Conservation (phyloP, 192 early-diverging fungal genomes). For the Mortierella hygrophila region DNA sequence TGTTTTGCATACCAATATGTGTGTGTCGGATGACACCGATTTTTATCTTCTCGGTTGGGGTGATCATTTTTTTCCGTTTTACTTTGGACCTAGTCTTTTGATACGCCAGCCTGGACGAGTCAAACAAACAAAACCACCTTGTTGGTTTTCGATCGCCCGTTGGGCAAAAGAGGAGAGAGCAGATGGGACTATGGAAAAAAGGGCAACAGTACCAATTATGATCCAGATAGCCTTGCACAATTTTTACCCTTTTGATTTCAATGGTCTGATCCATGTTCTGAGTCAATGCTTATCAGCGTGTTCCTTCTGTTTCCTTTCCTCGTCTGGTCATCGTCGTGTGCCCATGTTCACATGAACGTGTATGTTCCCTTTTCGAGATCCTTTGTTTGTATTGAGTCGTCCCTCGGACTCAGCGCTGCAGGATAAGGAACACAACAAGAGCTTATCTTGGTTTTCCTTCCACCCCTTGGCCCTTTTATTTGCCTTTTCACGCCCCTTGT, state of each 20-base stretch:
- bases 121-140: background rate
- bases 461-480: background rate
- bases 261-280: background rate
- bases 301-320: background rate
- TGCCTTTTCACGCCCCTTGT: background rate
- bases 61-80: background rate
- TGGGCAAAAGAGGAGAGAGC: background rate
- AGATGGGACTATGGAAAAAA: background rate
- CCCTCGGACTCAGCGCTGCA: background rate
- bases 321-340: background rate
- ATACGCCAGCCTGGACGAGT: background rate
- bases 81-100: background rate
- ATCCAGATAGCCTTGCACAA: background rate
- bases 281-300: background rate
- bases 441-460: background rate
- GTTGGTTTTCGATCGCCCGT: background rate
- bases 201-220: background rate
- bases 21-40: no score
- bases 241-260: background rate
- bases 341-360: background rate
- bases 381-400: background rate
- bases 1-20: background rate
- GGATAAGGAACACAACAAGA: background rate
- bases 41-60: background rate
- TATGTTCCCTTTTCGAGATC: background rate